A percentile compares a stretch with the other conserved stretches of the same genome.
phyloP scores from a whole-genome alignment of 163 green algal species.

The Coccomyxa subellipsoidea region DNA sequence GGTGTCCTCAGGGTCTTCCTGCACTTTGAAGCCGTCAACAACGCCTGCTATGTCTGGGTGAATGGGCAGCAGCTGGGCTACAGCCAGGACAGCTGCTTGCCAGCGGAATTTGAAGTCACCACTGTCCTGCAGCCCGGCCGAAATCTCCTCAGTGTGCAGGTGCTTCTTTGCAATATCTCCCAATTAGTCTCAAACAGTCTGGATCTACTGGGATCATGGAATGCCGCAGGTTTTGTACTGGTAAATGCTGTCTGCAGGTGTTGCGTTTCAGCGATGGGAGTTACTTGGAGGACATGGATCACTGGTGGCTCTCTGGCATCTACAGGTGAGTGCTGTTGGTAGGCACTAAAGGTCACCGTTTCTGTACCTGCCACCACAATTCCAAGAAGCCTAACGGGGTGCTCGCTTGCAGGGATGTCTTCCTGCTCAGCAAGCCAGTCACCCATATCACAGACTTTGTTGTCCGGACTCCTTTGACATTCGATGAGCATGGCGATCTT shows the following conservation, averaged over 20 bases:
- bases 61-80: slow-evolving; percentile 88
- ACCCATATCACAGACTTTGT: slow-evolving; percentile 62
- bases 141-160: slow-evolving; percentile 73
- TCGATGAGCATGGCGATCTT: slow-evolving; percentile 27
- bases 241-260: slow-evolving; percentile 45
- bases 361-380: too few species aligned
- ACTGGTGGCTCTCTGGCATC: slow-evolving; percentile 93
- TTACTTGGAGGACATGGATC: slow-evolving; percentile 98
- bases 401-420: slow-evolving; percentile 70
- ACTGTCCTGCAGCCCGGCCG: slow-evolving; percentile 37
- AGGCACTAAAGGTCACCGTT: too few species aligned
- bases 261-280: slow-evolving; percentile 92
- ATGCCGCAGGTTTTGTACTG: background rate
- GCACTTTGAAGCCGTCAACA: slow-evolving; percentile 83
- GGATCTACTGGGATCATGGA: too few species aligned
- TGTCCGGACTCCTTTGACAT: slow-evolving; percentile 53
- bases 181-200: too few species aligned
- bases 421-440: slow-evolving; percentile 68
- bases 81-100: slow-evolving; percentile 86
- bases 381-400: too few species aligned
- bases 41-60: slow-evolving; percentile 82
- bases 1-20: slow-evolving; percentile 58
- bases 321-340: slow-evolving; percentile 30
- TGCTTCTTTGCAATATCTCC: slow-evolving; percentile 11
- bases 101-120: slow-evolving; percentile 91